Base-by-base conservation (phyloP, 345 rosid species). In the Litchi chinensis region DNA sequence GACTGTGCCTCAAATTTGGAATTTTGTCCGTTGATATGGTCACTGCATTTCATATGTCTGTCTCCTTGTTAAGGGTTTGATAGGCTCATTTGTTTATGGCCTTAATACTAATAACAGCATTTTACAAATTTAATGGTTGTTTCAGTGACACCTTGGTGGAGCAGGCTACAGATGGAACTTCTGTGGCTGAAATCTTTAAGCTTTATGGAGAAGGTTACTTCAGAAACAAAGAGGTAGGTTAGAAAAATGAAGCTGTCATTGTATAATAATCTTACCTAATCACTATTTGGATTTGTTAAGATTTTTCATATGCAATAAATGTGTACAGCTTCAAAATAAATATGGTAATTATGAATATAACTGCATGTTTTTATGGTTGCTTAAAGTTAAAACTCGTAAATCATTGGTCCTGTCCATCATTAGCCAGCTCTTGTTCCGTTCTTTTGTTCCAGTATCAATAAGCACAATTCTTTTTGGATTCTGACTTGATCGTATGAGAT, bases 181-280 rank as follows among this genome's bases (percentile, higher is more conserved):
- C 97, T n/a, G 95, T 95, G 21, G 87, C 98, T 78, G 94, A 93
- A 77, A 91, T 95, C 12, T 95, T 95, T 83, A 86, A 88, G 81
- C 89, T 83, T 24, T 87, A 90, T 68, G 98, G 99, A 73, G 99
- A 95, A 74, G 86, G 80, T 48, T 92, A 87, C 86, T 94, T 96
- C 84, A 89, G 99, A 83, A 86, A 86, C n/a, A 94, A 90, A 79
- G 99, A 96, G 99, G 99, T 91, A 81, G 8, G 83, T 79, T 48
- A 28, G 44, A 56, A 65, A 75, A 54, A 63, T 1, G 10, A 41
- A 24, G 19, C 74, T 46, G 12, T 19, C 64, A 59, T 59, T 1
- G 10, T 59, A 21, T 59, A 6, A 44, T 26, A 59, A 26, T 59
- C 64, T 59, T 5, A 57, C 22, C 5, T 57, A 18, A 59, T 59